phyloP scores from a whole-genome alignment of 208 protist species.

The Trypanosomatidae sp. region DNA sequence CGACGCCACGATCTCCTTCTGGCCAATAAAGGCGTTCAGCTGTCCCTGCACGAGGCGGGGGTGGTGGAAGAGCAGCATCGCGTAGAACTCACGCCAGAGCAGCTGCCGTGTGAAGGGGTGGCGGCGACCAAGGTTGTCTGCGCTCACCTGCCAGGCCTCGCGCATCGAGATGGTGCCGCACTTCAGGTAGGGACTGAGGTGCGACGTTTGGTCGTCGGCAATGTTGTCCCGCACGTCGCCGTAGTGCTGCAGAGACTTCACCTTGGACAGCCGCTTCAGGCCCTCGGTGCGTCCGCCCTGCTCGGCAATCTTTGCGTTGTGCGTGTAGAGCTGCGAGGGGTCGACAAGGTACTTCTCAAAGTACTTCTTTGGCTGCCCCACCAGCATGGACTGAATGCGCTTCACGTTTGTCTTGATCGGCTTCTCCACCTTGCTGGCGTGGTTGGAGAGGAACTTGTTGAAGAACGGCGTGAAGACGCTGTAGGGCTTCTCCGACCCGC shows the following conservation, averaged over 20 bases:
- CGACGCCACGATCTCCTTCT: constrained; percentile 11
- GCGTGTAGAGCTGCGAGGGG: constrained; percentile 25
- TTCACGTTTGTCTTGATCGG: constrained; percentile 20
- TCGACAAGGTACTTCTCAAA: constrained; percentile 20
- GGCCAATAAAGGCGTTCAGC: constrained; percentile 38
- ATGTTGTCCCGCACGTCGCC: constrained; percentile 47
- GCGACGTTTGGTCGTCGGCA: constrained; percentile 54
- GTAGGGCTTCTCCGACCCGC: constrained; percentile 44
- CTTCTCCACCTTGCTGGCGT: constrained; percentile 32
- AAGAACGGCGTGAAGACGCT: constrained; percentile 83
- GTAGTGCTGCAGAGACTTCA: constrained; percentile 43
- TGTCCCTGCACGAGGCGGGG: constrained; percentile 58
- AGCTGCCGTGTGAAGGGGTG: constrained; percentile 63
- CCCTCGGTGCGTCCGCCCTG: constrained; percentile 50
- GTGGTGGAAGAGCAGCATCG: constrained; percentile 52
- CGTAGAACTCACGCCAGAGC: constrained; percentile 80
- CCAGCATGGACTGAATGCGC: constrained; percentile 21
- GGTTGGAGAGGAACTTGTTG: constrained; percentile 37
- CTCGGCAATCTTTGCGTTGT: constrained; percentile 27
- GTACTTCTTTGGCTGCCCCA: constrained; percentile 19
- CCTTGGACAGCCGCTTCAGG: constrained; percentile 28
- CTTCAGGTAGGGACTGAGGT: constrained; percentile 77
- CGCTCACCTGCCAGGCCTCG: constrained; percentile 48
- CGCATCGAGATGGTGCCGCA: constrained; percentile 74
- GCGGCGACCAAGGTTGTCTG: constrained; percentile 28